Evolutionary conservation across 2,329 filamentous ascomycete genomes (phyloP), one percentile per base, ranked within the genome.

Genomic region (Hyphodiscus sp.): DNA sequence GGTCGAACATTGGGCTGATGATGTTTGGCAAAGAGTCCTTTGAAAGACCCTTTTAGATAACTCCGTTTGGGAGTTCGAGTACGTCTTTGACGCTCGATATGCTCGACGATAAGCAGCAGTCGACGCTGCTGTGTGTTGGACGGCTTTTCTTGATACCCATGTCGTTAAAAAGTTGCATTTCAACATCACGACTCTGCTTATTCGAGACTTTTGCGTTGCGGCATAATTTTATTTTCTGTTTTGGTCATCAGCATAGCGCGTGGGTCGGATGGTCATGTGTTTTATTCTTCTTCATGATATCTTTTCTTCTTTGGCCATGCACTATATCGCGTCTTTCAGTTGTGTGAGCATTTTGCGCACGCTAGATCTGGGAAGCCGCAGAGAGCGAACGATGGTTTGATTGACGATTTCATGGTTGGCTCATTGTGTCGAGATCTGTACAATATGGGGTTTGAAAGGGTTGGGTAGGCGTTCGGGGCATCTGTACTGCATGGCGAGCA

Each of bases 1-100:
- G 64, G 66, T 26, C 61, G 66, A 45, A 68, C 65, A 49, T 55
- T 68, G 45, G 67, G 65, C 48, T 68, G 60, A 66, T 41, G 38
- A 45, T 56, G 42, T 45, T 45, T 13, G n/a, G 11, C 4, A 38
- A 29, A 26, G 30, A 41, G 19, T 45, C 16, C 29, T 50, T 30
- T 51, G 19, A 23, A 20, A 9, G 16, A 6, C 19, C 20, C 3
- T 47, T 53, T 47, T 44, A 29, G 16, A 30, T 23, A 41, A 44
- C 33, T 13, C 23, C 33, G 20, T 41, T 30, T n/a, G 20, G 18
- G n/a, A 13, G 18, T 9, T 19, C 42, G 42, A 44, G 8, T 26
- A 20, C 20, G 13, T 47, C 8, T 47, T n/a, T 19, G 38, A 41
- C 13, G 45, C 26, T 29, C 20, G 13, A 41, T 29, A 23, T 29